Base-by-base conservation (phyloP, 148 eudicot species). In the Diospyros lotus region DNA sequence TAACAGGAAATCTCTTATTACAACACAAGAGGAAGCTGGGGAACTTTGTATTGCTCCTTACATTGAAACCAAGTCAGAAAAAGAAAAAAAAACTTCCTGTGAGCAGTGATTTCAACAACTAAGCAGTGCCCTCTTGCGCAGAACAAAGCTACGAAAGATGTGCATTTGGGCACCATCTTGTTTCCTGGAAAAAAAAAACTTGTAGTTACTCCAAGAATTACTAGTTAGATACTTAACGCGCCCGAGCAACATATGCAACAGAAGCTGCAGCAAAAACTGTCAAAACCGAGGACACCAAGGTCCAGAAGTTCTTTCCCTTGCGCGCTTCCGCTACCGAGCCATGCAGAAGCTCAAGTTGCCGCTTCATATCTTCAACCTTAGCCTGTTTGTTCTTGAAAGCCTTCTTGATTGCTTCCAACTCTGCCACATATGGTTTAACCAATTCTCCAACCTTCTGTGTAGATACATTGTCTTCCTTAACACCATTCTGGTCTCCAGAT, bases 241-340 rank as follows among this genome's bases (percentile, higher is more conserved):
- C 82, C 6, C 83, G 89, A 44, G 84, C 78, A 66, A 83, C 87
- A 77, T 87, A 95, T 56, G 92, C 97, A 76, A 83, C 80, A 9
- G 94, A 89, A 77, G 85, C 86, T 18, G 94, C 97, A 67, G 97
- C 98, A 14, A 92, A 60, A 69, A 92, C 51, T 3, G 97, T 87
- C 43, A 97, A 86, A 1, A 89, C 97, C 4, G 97, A 95, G 0
- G 94, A 89, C 51, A 92, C 83, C 73, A 83, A 2, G 10, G 94
- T 80, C 97, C 94, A 92, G 38, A 95, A 84, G 80, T 74, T 84
- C 85, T 89, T 90, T 82, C 82, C 87, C 82, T 91, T 90, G 28
- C 60, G 76, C 15, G 84, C 94, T 52, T 88, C 93, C 5, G 69
- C 56, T 2, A 91, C 87, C 5, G 83, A 69, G 5, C 12, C 45